Base-by-base conservation (phyloP, 352 stramenopile genomes). In the Pythium coloratum region DNA sequence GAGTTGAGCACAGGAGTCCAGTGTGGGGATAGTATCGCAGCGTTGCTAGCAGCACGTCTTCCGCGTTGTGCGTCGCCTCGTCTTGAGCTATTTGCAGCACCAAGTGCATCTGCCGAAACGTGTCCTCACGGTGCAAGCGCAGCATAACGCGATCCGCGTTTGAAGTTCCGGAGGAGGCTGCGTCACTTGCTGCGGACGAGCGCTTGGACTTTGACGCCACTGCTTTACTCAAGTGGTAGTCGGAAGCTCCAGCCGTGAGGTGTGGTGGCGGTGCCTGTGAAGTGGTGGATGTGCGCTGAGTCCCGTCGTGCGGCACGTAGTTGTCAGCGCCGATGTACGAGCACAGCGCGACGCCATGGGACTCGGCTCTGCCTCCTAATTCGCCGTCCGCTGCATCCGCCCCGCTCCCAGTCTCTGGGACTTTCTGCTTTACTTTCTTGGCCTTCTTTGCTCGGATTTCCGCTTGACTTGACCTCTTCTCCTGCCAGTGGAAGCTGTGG, bases 51-150 rank as follows among this genome's bases (percentile, higher is more conserved):
- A 88, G 57, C 14, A 77, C 32, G 18, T 89, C 75, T 4, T 78
- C 60, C 2, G 14, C 34, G 1, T 59, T 28, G 0, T 47, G n/a
- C 2, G 20, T 16, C 20, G 3, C 20, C 0, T 59, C 28, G 7
- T 34, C 40, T 54, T 80, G 67, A 6, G 40, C 38, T 3, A 91
- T 59, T 3, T 63, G 64, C 6, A 82, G 75, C 51, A 87, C 76
- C 28, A 92, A 55, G 59, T 90, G 78, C 84, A 92, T 92, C n/a
- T 78, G 67, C 26, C 75, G 76, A 51, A 81, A 81, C 44, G 69
- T 64, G 55, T 88, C 75, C 42, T 91, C 84, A 9, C 82, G 82
- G 42, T 82, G 80, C 1, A 61, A 49, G n/a, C 80, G 80, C 34
- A 73, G 63, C 18, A 40, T 73, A 59, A 84, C 20, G 36, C 73